A percentile compares a stretch with the other conserved stretches of the same genome.
These are phyloP conservation scores for Baeospora myosura DNA, from an alignment of 1,284 basidiomycete genomes.

Conservation along the genomic window DNA sequence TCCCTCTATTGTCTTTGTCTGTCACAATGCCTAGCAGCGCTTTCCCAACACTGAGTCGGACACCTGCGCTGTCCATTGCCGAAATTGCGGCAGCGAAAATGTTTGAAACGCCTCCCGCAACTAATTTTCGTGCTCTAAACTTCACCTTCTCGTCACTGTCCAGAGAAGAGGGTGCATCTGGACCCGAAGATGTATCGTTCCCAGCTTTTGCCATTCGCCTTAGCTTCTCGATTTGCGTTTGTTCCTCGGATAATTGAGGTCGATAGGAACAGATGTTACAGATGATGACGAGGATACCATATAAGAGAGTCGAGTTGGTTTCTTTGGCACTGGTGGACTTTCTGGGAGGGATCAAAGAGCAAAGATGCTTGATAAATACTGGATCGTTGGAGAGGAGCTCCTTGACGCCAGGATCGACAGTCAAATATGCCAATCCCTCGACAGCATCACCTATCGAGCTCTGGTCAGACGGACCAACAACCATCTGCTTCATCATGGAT, in stretches of 20 bases:
- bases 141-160: slow-evolving; percentile 63
- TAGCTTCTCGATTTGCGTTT: slow-evolving; percentile 73
- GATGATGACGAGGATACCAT: slow-evolving; percentile 70
- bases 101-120: slow-evolving; percentile 57
- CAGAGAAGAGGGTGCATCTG: slow-evolving; percentile 25
- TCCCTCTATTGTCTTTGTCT: slow-evolving; percentile 69
- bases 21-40: slow-evolving; percentile 70
- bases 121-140: slow-evolving; percentile 45
- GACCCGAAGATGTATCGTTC: slow-evolving; percentile 21
- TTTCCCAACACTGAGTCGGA: slow-evolving; percentile 43
- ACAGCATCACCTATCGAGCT: slow-evolving; percentile 55
- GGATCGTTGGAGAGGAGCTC: slow-evolving; percentile 51
- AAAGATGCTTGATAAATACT: slow-evolving; percentile 54
- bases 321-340: slow-evolving; percentile 29
- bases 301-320: slow-evolving; percentile 51
- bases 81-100: slow-evolving; percentile 55
- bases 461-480: slow-evolving; percentile 33
- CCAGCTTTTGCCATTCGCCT: slow-evolving; percentile 60
- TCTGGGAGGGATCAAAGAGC: slow-evolving; percentile 48
- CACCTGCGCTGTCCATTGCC: slow-evolving; percentile 47
- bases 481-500: slow-evolving; percentile 48
- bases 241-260: slow-evolving; percentile 68
- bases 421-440: slow-evolving; percentile 81
- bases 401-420: slow-evolving; percentile 58
- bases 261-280: slow-evolving; percentile 68